A percentile compares a stretch with the other conserved stretches of the same genome.
Conservation (phyloP, 805 yeast genomes). For the Lipomyces orientalis region DNA sequence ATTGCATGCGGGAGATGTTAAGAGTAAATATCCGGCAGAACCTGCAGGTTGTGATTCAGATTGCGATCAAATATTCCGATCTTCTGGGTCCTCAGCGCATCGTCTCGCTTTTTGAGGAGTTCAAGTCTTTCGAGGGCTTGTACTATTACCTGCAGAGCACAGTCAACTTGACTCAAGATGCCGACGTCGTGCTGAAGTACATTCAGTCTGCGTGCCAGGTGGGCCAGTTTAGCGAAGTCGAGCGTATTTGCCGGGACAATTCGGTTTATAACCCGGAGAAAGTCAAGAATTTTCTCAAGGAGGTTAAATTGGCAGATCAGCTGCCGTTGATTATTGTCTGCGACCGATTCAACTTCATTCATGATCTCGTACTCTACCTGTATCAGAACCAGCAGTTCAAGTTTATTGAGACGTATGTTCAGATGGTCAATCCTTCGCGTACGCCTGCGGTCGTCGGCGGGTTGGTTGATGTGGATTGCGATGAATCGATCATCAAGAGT, state of each 20-base stretch:
- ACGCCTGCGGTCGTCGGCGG: slow-evolving; percentile 98
- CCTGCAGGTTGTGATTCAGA: slow-evolving; percentile 91
- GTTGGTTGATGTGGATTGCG: slow-evolving; percentile 95
- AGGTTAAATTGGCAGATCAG: slow-evolving; percentile 91
- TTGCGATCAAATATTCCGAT: slow-evolving; percentile 95
- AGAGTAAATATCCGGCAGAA: slow-evolving; percentile 80
- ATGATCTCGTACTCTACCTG: slow-evolving; percentile 88
- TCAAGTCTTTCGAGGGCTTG: slow-evolving; percentile 88
- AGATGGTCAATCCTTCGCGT: slow-evolving; percentile 93
- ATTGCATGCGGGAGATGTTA: slow-evolving; percentile 85
- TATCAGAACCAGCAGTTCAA: slow-evolving; percentile 96
- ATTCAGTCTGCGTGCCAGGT: slow-evolving; percentile 91
- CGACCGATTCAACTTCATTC: slow-evolving; percentile 88
- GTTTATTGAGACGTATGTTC: slow-evolving; percentile 96
- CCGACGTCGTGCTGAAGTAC: slow-evolving; percentile 94
- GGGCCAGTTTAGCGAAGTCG: slow-evolving; percentile 92
- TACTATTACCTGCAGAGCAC: slow-evolving; percentile 92
- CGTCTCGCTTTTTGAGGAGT: slow-evolving; percentile 91
- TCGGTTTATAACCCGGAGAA: slow-evolving; percentile 94
- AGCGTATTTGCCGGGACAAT: slow-evolving; percentile 93
- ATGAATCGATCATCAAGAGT: slow-evolving; percentile 81
- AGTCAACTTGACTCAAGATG: slow-evolving; percentile 90
- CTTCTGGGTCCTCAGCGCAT: slow-evolving; percentile 84
- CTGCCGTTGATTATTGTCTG: slow-evolving; percentile 95
- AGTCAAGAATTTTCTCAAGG: slow-evolving; percentile 96